Base-by-base conservation (phyloP, 1,284 basidiomycete species). In the Laetiporus sulphureus region DNA sequence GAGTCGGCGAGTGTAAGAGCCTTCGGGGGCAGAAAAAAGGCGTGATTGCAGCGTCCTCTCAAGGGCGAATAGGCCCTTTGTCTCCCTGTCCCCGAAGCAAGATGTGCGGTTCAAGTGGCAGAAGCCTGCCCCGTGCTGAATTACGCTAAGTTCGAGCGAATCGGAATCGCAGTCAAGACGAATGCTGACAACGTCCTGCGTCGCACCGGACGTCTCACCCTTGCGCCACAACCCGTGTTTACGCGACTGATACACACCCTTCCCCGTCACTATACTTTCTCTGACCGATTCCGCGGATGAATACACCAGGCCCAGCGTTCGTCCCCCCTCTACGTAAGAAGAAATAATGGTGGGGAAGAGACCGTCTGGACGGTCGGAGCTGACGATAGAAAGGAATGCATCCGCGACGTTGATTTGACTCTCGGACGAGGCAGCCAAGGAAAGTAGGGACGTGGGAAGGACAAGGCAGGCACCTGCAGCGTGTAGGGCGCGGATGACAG, bases 171-270 rank as follows among this genome's bases (percentile, higher is more conserved):
- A 99, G 65, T 99, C 96, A 27, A 86, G 64, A 19, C 82, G 75
- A 51, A 99, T 87, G 52, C 77, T 73, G 15, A 93, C 71, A 41
- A 99, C 77, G 29, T 90, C 78, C 60, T 99, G 96, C 1, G 87
- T 92, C 7, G 94, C 86, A 19, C 96, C 96, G 16, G 89, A 93
- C 0, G 93, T 96, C 64, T 91, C 94, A 19, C 96, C 96, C 64
- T 99, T 99, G 47, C 89, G 75, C 96, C 96, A 99, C 15, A 99
- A 68, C 6, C 94, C 94, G 58, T 94, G 91, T 57, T 93, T 93
- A 50, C 96, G 83, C 15, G 92, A 97, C 61, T 98, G 93, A 64
- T 99, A 99, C 29, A 96, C 86, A 21, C 95, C 96, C 55, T 84
- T 86, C 24, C 92, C 91, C 2, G 91, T 87, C 36, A 79, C 53